A percentile compares a stretch with the other conserved stretches of the same genome.
These are phyloP conservation scores for Globisporangium uncinulatum DNA, from an alignment of 352 stramenopile species.

Conservation along the genomic window DNA sequence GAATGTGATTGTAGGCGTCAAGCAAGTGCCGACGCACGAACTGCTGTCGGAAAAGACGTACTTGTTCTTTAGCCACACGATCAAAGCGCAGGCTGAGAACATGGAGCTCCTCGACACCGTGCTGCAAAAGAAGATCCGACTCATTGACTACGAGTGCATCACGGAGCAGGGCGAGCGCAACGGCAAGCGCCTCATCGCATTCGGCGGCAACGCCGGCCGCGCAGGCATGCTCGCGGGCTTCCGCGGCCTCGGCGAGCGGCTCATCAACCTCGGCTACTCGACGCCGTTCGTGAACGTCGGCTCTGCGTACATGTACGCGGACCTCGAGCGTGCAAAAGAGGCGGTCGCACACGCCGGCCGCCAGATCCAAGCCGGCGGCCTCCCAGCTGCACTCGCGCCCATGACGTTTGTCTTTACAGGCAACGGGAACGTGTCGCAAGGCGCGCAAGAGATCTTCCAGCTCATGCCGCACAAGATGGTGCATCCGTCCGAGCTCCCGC, in stretches of 20 bases:
- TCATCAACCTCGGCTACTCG: conserved; percentile 90
- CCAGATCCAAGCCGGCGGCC: conserved; percentile 72
- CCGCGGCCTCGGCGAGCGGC: conserved; percentile 89
- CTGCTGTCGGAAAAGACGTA: conserved; percentile 92
- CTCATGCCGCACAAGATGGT: conserved; percentile 94
- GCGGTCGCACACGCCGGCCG: conserved; percentile 77
- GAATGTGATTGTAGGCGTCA: conserved; percentile 94
- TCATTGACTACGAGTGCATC: conserved; percentile 97
- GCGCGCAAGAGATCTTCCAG: conserved; percentile 93
- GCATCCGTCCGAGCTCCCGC: conserved; percentile 73
- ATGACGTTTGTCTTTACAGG: conserved; percentile 93
- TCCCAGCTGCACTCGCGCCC: conserved; percentile 69
- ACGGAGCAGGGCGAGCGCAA: conserved; percentile 71
- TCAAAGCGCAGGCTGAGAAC: conserved; percentile 96
- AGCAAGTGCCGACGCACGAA: conserved; percentile 83
- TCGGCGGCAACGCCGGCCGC: conserved; percentile 92
- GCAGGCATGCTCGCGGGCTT: conserved; percentile 94
- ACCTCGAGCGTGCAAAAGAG: conserved; percentile 87
- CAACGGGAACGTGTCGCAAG: conserved; percentile 92
- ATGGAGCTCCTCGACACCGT: conserved; percentile 93
- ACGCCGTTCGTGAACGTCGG: conserved; percentile 94
- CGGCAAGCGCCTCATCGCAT: conserved; percentile 89
- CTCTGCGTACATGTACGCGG: conserved; percentile 92
- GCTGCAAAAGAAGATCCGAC: conserved; percentile 87
- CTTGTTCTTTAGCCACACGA: conserved; percentile 96